Base-by-base conservation (phyloP, 176 grass and related monocot genomes). In the barley (Hordeum vulgare) region DNA sequence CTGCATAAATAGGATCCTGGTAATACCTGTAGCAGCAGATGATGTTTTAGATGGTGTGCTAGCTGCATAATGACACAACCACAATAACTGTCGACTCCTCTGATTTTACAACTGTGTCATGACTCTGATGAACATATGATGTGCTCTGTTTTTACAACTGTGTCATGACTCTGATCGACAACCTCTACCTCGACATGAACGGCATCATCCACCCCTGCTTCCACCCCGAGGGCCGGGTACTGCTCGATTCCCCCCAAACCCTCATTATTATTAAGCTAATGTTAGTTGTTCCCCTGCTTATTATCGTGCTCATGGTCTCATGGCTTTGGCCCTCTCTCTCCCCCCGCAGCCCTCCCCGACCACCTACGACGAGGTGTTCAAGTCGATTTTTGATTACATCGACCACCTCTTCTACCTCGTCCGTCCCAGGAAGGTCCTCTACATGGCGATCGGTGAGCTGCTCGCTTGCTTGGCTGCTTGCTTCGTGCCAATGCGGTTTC, bases 161-260 rank as follows among this genome's bases (percentile, higher is more conserved):
- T n/a, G n/a, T n/a, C n/a, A n/a, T n/a, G n/a, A n/a, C n/a, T n/a
- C n/a, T n/a, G n/a, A n/a, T 99, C 78, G 96, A 99, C 87, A 99
- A 99, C 83, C 93, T 99, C 77, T 99, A 96, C 85, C 91, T 99
- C 83, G 93, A 99, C 66, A 95, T 99, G 93, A 99, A 99, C 75
- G 60, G 78, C 82, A 94, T 99, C 77, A 92, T 99, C 70, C 96
- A 99, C 80, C 96, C 96, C 47, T 96, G 96, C 85, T 98, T 98
- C 93, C 96, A 98, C 73, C 96, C 96, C 17, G 96, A 96, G 7
- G 89, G 87, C 67, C 90, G 96, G 72, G 96, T 96, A 85, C 72
- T 89, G 53, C 75, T 34, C 61, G 41, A 27, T 66, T 84, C 34
- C 29, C 26, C 71, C 13, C 17, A 25, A 70, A 44, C 21, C 60